phyloP scores from a whole-genome alignment of 202 grass and related monocot genomes.

The Setaria italica region DNA sequence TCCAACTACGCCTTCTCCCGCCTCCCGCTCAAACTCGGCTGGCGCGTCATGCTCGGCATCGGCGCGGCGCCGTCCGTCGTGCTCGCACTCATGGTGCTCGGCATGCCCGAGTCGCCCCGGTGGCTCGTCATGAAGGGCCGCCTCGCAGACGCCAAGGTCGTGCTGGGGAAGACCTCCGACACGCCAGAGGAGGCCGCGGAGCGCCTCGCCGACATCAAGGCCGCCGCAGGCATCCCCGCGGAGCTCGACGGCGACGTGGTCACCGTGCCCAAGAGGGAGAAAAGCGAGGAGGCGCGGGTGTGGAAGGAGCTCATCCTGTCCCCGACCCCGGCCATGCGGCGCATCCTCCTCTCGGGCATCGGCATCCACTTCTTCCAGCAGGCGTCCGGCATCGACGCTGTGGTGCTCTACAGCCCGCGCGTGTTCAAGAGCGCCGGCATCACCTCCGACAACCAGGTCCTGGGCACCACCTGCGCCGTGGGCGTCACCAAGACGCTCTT shows the following conservation, averaged over 20 bases:
- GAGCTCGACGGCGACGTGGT: constrained; percentile 70
- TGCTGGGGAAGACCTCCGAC: constrained; percentile 69
- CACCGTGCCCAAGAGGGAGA: constrained; percentile 16
- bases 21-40: constrained; percentile 51
- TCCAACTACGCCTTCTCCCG: constrained; percentile 79
- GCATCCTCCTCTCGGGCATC: constrained; percentile 56
- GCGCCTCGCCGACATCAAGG: constrained; percentile 75
- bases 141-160: constrained; percentile 64
- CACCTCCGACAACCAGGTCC: constrained; percentile 47
- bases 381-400: constrained; percentile 83
- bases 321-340: constrained; percentile 60
- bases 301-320: constrained; percentile 80
- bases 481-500: constrained; percentile 85
- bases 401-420: constrained; percentile 87
- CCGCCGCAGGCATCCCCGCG: constrained; percentile 67
- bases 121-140: constrained; percentile 89
- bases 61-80: constrained; percentile 73
- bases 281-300: constrained; percentile 43
- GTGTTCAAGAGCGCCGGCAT: constrained; percentile 78
- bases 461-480: constrained; percentile 78
- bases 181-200: constrained; percentile 63
- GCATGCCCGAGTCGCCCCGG: constrained; percentile 89
- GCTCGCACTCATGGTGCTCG: constrained; percentile 71
- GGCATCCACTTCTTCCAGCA: constrained; percentile 98
- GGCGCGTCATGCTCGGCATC: constrained; percentile 90